Base-by-base conservation (phyloP, 2,329 filamentous ascomycete species). In the Sporothrix sp. region DNA sequence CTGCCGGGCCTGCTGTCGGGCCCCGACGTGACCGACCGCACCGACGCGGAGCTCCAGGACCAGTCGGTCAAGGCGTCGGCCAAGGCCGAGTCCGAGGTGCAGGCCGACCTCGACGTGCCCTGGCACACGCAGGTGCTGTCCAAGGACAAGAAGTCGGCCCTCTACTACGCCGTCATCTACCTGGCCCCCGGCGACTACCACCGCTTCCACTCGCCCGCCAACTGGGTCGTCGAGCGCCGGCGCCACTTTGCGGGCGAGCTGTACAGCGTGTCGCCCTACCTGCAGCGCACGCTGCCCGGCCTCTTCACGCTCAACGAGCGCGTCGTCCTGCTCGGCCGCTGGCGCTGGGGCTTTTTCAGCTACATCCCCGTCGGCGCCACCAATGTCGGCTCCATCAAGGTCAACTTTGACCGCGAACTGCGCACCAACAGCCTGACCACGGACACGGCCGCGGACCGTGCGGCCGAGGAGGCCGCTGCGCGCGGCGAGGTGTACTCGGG, bases 201-300 rank as follows among this genome's bases (percentile, higher is more conserved):
- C 70, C 87, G 91, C 57, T 98, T 97, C 73, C 94, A 98, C 71
- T 95, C 87, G 1, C 93, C 93, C 0, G 84, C 88, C 2, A 85
- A 87, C 59, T 98, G 93, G 93, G 89, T 98, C 14, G 93, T 93
- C 30, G 87, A 96, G 68, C 83, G 83, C 57, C 82, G 94, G 38
- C 86, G 93, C n/a, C 93, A 98, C 70, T 98, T 98, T 64, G 90
- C 93, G 0, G 93, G 93, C 52, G 94, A 98, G 67, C 76, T 98
- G 8, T 98, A 87, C 73, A 91, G 85, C 49, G 93, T 98, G 4
- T 95, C 88, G 0, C 93, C 93, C 0, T 98, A 96, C 67, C 78
- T 98, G 11, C 90, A 96, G 65, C 84, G 87, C 57, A 95, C 87
- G 0, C 75, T 98, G 0, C 93, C 93, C 0, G 91, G 91, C 2